phyloP scores from a whole-genome alignment of 2,329 filamentous ascomycete species.

The Incumbomyces delicatus region DNA sequence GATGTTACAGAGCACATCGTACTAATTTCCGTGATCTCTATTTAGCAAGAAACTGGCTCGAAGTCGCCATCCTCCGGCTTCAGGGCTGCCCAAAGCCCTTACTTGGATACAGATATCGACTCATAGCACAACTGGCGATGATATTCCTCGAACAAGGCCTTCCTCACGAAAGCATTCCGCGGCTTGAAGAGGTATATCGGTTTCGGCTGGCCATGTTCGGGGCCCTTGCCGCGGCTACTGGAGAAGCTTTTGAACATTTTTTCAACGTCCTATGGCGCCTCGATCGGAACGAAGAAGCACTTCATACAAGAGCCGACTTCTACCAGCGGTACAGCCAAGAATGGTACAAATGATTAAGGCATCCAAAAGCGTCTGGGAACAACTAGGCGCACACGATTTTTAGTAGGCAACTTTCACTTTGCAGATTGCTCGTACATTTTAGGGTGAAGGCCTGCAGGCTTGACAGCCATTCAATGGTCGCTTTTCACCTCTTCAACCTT shows the following conservation, averaged over 20 bases:
- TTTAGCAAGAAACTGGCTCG: neutral
- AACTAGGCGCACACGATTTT: too few species aligned
- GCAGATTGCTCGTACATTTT: too few species aligned
- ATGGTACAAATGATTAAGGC: neutral
- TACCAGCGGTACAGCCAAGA: neutral
- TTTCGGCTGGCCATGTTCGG: neutral
- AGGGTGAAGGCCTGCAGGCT: too few species aligned
- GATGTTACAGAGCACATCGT: slow-evolving; percentile 6
- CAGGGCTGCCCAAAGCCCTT: neutral
- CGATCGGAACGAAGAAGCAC: neutral
- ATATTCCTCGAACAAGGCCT: neutral
- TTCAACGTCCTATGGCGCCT: neutral
- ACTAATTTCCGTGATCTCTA: neutral
- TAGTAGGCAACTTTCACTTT: too few species aligned
- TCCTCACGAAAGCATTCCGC: neutral
- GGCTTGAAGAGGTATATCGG: neutral
- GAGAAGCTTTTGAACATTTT: neutral
- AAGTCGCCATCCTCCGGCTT: neutral
- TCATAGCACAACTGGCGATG: slow-evolving; percentile 2
- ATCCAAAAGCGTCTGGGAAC: neutral
- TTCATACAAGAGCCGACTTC: neutral
- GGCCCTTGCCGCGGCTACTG: neutral
- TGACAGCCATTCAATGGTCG: too few species aligned
- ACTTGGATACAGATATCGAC: neutral
- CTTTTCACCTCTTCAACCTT: too few species aligned